A percentile compares a stretch with the other conserved stretches of the same genome.
phyloP scores from a whole-genome alignment of 805 yeast genomes.

The Metschnikowia chrysomelidarum region DNA sequence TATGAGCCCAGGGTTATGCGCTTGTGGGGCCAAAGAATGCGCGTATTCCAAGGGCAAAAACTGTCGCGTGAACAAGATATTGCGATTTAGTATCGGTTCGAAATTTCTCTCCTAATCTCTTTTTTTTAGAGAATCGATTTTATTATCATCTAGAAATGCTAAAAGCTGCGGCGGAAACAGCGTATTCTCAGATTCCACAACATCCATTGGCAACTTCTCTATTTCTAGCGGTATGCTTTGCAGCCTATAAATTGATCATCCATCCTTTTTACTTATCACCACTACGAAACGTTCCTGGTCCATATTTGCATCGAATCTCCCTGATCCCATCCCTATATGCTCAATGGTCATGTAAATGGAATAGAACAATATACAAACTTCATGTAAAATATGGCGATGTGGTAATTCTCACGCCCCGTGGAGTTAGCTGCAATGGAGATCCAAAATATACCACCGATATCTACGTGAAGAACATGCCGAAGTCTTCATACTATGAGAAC shows the following conservation, averaged over 20 bases:
- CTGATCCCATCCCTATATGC: slow-evolving; percentile 30
- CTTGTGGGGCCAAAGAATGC: too few relatives aligned
- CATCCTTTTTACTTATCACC: slow-evolving; percentile 52
- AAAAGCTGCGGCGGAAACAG: too few relatives aligned
- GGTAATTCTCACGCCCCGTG: slow-evolving; percentile 58
- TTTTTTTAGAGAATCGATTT: too few relatives aligned
- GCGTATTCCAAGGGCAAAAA: too few relatives aligned
- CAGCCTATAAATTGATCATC: slow-evolving; percentile 32
- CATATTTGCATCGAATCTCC: slow-evolving; percentile 48
- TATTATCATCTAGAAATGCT: too few relatives aligned
- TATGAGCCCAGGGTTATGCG: too few relatives aligned
- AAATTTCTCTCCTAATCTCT: too few relatives aligned
- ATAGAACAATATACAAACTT: slow-evolving; percentile 40
- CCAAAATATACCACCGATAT: slow-evolving; percentile 50
- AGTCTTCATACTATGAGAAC: slow-evolving; percentile 56
- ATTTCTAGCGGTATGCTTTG: slow-evolving; percentile 2
- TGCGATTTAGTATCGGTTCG: too few relatives aligned
- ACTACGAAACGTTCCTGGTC: slow-evolving; percentile 56
- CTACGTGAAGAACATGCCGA: slow-evolving; percentile 55
- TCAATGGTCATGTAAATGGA: slow-evolving; percentile 46
- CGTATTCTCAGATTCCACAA: too few relatives aligned
- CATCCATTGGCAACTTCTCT: too few relatives aligned
- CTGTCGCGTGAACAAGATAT: too few relatives aligned
- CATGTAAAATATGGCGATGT: slow-evolving; percentile 61
- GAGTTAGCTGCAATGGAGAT: slow-evolving; percentile 57